Evolutionary conservation across 345 rosid species (phyloP), one percentile per base, ranked within the genome.

Genomic region (Salix koriyanagi): DNA sequence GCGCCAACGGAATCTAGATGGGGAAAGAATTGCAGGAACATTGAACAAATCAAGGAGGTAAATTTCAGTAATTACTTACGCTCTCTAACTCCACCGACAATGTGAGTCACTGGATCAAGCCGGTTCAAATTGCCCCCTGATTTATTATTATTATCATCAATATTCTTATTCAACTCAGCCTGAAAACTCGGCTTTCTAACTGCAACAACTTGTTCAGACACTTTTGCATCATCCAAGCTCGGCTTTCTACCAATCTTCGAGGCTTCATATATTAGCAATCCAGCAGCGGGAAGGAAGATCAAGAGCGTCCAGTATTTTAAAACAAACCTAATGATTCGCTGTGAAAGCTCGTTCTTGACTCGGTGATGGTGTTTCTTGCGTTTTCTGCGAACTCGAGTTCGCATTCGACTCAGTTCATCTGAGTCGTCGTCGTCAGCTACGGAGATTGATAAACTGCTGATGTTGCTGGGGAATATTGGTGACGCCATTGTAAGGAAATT

Each of bases 371-470:
- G 67, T 79, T 89, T 92, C 91, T 87, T 92, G 34, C 97, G 92
- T 85, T 90, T 92, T 77, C 91, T 70, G 28, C 97, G 87, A 72
- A 82, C 86, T 14, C 94, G 94, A 69, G 67, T 86, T 1, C 93
- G 92, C 90, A 83, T 80, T 72, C 93, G 88, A 36, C 89, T 85
- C 48, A 65, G 81, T 30, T 90, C 98, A 72, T 87, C 91, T 1
- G 88, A 62, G 12, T 92, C 98, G 0, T 92, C 98, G 73, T 92
- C 98, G 73, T 94, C 97, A 1, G 97, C 88, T 14, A 92, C 86
- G 14, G 90, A 76, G 82, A 94, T 90, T 52, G 92, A 79, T 41
- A 90, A 75, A 82, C 85, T 77, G 76, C 77, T 84, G 83, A 80
- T 85, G 77, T 76, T 86, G 7, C 12, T 12, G 66, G 52, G 18